Base-by-base conservation (phyloP, 2,329 filamentous ascomycete species). In the Aspergillus eucalypticola region DNA sequence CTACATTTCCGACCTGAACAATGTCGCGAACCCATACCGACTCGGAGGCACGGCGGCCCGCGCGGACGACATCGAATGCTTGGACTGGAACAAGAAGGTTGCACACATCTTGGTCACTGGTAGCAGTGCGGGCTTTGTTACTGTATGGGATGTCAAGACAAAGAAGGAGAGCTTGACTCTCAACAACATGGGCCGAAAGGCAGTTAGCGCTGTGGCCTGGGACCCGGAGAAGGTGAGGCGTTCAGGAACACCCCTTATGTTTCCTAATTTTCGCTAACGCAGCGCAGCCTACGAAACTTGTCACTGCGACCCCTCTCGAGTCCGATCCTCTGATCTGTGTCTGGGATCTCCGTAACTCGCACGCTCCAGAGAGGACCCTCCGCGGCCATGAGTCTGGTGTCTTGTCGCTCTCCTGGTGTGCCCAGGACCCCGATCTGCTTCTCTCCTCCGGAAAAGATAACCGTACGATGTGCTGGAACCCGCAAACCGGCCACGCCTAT, bases 41-140 rank as follows among this genome's bases (percentile, higher is more conserved):
- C 83, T 99, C 32, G 95, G 95, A 61, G 96, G 91, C 66, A 86
- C 90, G 39, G 91, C 91, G 44, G 93, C 92, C 64, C 90, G 94
- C 73, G 90, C 92, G 41, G 94, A 98, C 71, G 95, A 99, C 69
- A 91, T 98, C 66, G 95, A 98, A 71, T 96, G 93, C 67, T 83
- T 99, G 62, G 94, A 96, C 68, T 99, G 96, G 96, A 99, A 99
- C 79, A 93, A 92, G 73, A 98, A 96, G 80, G 94, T 98, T 44
- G 87, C 94, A 13, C 94, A 99, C 74, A 99, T 99, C 74, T 81
- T 99, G 67, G 95, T 94, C 17, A 98, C 94, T 8, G 95, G 95
- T 66, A 94, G 93, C 73, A 90, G 88, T 63, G 93, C 92, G 53
- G 95, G 95, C 4, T 96, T 98, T 71, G 93, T 98, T 38, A 98